Percentiles rank a stretch among this genome's conserved stretches.
These are phyloP conservation scores for Beauveria brongniartii DNA, from an alignment of 2,329 filamentous ascomycete species.

Conservation along the genomic window DNA sequence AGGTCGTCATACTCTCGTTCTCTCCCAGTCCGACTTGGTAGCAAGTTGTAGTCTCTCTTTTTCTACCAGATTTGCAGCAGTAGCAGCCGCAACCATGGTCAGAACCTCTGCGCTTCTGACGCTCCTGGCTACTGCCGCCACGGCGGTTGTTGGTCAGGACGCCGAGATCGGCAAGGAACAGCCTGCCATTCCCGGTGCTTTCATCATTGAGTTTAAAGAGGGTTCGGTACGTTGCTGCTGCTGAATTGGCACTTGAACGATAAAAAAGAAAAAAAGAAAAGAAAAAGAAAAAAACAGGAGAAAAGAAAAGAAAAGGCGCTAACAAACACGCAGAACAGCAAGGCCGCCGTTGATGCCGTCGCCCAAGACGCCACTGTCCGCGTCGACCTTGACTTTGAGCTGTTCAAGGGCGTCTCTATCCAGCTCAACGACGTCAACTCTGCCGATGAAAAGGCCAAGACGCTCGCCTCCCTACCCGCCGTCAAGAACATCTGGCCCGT, in stretches of 20 bases:
- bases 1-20: neutral
- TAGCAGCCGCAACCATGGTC: slow-evolving; percentile 25
- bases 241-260: too few relatives aligned
- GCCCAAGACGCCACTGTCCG: slow-evolving; percentile 34
- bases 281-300: too few relatives aligned
- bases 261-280: too few relatives aligned
- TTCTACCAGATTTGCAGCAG: neutral
- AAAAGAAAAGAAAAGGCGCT: neutral
- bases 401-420: slow-evolving; percentile 48
- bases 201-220: slow-evolving; percentile 46
- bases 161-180: neutral
- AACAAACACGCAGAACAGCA: slow-evolving; percentile 20
- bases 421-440: slow-evolving; percentile 40
- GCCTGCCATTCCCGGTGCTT: slow-evolving; percentile 36
- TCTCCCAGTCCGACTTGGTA: neutral
- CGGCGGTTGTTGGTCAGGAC: slow-evolving; percentile 14
- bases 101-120: slow-evolving; percentile 25
- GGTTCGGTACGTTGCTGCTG: slow-evolving; percentile 30
- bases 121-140: slow-evolving; percentile 27
- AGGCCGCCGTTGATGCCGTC: slow-evolving; percentile 30
- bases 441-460: slow-evolving; percentile 33
- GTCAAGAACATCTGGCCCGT: slow-evolving; percentile 45
- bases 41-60: neutral
- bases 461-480: slow-evolving; percentile 33
- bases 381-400: slow-evolving; percentile 39